Percentiles rank a stretch among this genome's conserved stretches.
Conservation (phyloP, 805 yeast species). For the Myxozyma monticola region DNA sequence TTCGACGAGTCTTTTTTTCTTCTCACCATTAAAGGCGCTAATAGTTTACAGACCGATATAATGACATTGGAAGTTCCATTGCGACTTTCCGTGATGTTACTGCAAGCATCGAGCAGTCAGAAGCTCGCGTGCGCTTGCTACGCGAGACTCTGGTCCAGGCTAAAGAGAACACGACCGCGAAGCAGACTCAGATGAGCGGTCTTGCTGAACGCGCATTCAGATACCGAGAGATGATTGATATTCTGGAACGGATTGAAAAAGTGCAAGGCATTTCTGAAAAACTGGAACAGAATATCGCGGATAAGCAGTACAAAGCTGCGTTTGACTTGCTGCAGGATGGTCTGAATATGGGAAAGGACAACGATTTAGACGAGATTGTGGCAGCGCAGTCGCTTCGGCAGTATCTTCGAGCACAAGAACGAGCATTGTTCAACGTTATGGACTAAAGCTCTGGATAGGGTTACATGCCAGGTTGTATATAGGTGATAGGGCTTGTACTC, state of each 20-base stretch:
- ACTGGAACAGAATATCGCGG: constrained; percentile 67
- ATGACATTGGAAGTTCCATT: constrained; percentile 75
- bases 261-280: constrained; percentile 58
- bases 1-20: background rate
- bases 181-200: constrained; percentile 60
- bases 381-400: constrained; percentile 37
- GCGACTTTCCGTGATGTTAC: constrained; percentile 80
- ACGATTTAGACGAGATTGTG: constrained; percentile 36
- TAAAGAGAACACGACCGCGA: constrained; percentile 51
- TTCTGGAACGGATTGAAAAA: constrained; percentile 65
- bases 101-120: constrained; percentile 63
- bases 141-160: constrained; percentile 52
- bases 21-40: background rate
- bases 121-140: constrained; percentile 53
- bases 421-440: constrained; percentile 17
- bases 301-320: constrained; percentile 67
- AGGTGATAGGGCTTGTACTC: too few relatives aligned
- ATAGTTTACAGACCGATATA: background rate
- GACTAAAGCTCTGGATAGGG: background rate
- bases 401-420: constrained; percentile 21
- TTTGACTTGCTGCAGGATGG: constrained; percentile 54
- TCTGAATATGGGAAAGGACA: constrained; percentile 38
- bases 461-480: too few relatives aligned
- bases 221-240: constrained; percentile 67
- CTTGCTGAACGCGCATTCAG: constrained; percentile 62